A percentile compares a stretch with the other conserved stretches of the same genome.
phyloP scores from a whole-genome alignment of 768 basidiomycete species.

The Psilocybe tampanensis region DNA sequence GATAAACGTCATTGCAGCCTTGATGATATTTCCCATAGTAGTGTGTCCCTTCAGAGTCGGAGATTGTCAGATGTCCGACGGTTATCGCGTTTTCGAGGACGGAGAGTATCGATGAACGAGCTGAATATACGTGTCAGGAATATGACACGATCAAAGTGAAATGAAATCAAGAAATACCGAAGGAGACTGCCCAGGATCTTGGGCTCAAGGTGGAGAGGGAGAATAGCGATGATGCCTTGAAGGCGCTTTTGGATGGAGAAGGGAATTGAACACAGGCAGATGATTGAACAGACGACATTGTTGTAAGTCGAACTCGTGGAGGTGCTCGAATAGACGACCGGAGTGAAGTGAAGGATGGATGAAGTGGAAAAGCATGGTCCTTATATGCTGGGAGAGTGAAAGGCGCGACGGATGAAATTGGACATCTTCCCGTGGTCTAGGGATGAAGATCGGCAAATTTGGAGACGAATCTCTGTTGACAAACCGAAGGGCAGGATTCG shows the following conservation, averaged over 20 bases:
- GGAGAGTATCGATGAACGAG: conserved; percentile 61
- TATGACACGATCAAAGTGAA: conserved; percentile 1
- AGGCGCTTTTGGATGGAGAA: conserved; percentile 41
- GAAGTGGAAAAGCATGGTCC: conserved; percentile 33
- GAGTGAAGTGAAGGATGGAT: conserved; percentile 24
- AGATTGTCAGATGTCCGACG: conserved; percentile 61
- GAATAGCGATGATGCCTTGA: conserved; percentile 46
- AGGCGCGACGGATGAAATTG: conserved; percentile 35
- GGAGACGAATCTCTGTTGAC: conserved; percentile 27
- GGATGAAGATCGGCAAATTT: conserved; percentile 46
- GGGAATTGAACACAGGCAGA: conserved; percentile 45
- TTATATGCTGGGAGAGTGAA: conserved; percentile 36
- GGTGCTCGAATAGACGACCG: conserved; percentile 10
- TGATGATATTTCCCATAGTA: conserved; percentile 61
- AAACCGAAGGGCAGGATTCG: conserved; percentile 34
- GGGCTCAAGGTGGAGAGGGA: conserved; percentile 47
- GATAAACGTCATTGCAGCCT: conserved; percentile 61
- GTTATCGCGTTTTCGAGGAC: conserved; percentile 60
- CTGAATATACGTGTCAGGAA: conserved; percentile 32
- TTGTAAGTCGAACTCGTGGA: conserved; percentile 9
- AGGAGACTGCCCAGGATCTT: conserved; percentile 49
- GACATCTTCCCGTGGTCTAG: conserved; percentile 35
- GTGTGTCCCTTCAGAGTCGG: conserved; percentile 60
- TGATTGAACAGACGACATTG: conserved; percentile 40
- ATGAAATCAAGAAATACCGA: conserved; percentile 39